Conservation (phyloP, 345 rosid genomes). For the Hibiscus mutabilis region DNA sequence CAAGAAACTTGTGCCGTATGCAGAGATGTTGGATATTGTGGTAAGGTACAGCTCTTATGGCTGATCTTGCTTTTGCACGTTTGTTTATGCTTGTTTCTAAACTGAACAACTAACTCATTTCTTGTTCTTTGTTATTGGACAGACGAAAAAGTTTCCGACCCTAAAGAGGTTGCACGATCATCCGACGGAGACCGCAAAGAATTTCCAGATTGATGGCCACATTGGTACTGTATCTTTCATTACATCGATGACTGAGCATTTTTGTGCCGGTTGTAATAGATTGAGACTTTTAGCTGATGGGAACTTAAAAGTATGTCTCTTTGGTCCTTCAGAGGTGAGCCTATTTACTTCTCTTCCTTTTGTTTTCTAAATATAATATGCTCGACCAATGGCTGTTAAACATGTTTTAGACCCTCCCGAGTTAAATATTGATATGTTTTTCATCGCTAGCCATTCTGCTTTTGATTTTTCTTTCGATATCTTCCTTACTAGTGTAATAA, state of each 20-base stretch:
- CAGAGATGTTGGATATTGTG: slow-evolving; percentile 86
- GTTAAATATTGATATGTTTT: not conserved
- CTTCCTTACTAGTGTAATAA: slow-evolving; percentile 5
- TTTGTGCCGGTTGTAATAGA: slow-evolving; percentile 97
- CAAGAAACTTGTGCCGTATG: slow-evolving; percentile 73
- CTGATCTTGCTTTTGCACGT: slow-evolving; percentile 3
- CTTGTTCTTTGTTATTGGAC: not conserved
- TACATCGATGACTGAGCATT: slow-evolving; percentile 96
- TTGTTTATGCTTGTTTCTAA: not conserved
- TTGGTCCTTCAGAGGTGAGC: slow-evolving; percentile 89
- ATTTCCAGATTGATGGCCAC: slow-evolving; percentile 79
- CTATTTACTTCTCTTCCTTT: not conserved
- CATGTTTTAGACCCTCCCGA: not conserved
- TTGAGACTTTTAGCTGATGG: slow-evolving; percentile 95
- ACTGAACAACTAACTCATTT: slow-evolving; percentile 9
- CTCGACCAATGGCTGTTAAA: too few species aligned
- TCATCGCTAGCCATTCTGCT: not conserved
- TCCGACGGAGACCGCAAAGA: slow-evolving; percentile 85
- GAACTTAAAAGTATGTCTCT: slow-evolving; percentile 97
- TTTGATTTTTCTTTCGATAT: not conserved
- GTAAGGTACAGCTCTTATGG: slow-evolving; percentile 58
- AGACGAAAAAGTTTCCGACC: slow-evolving; percentile 40
- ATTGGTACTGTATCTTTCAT: slow-evolving; percentile 80
- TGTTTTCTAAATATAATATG: too few species aligned
- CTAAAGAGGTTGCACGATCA: slow-evolving; percentile 67